Evolutionary conservation across 331 rosid genomes (phyloP), one percentile per base, ranked within the genome.

Genomic region (Malus hybrid): DNA sequence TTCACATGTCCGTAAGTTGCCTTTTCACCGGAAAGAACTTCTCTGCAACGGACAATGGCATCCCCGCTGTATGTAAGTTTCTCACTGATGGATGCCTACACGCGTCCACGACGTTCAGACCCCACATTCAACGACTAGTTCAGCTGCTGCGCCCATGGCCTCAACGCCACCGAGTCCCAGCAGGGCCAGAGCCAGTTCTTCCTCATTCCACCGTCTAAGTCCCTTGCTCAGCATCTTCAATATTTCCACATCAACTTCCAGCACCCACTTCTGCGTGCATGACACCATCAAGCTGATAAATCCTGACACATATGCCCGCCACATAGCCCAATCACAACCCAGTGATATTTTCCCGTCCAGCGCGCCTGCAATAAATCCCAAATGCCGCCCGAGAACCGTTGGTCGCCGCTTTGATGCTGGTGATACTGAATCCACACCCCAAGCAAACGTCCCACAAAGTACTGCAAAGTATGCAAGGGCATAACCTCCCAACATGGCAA

Each of bases 131-230:
- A 85, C 18, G 31, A 90, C 77, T 78, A 94, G 83, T 79, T 94
- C 97, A 73, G 97, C 97, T 42, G 96, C 96, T 52, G 89, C 92
- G 14, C 96, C 99, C 97, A 94, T 92, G 50, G 93, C 87, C 44
- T 84, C 88, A 10, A 78, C 24, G 76, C 99, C 97, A 70, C 87
- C 90, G 57, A 87, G 76, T 69, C 87, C 96, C 74, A 94, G 80
- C 33, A 94, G 66, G 10, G 90, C 91, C 61, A 92, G 76, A 64
- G 97, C 99, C 87, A 94, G 74, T 67, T 90, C 97, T 42, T 94
- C 92, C 90, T 94, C 97, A 32, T 85, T 82, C 88, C 90, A 71
- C 79, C 76, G 96, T 68, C 88, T 84, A 67, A 94, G 83, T 65
- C 96, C 97, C 39, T 79, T 90, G 87, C 96, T 89, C 77, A 94